Conservation (phyloP, 2,329 filamentous ascomycete species). For the Hymenotorrendiella dingleyae region DNA sequence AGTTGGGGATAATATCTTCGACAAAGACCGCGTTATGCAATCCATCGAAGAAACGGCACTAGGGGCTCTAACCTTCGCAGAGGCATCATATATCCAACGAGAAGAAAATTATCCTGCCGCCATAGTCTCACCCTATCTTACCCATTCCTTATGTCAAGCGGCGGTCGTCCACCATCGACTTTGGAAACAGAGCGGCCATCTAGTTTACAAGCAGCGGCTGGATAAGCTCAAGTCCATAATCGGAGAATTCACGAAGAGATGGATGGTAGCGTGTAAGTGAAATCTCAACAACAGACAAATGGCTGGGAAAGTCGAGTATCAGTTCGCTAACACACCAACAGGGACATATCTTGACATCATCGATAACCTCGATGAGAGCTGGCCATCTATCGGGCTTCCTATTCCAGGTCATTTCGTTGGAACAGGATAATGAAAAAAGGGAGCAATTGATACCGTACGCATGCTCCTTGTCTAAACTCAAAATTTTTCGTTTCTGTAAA, state of each 20-base stretch:
- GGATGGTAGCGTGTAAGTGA: conserved; percentile 6
- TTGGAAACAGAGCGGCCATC: conserved; percentile 5
- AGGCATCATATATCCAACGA: background rate
- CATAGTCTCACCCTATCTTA: conserved; percentile 4
- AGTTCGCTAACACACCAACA: too few relatives aligned
- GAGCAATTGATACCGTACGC: too few relatives aligned
- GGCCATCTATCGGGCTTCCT: too few relatives aligned
- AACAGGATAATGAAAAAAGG: too few relatives aligned
- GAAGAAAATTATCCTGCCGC: background rate
- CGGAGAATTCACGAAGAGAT: conserved; percentile 1
- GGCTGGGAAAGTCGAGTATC: too few relatives aligned
- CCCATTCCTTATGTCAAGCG: conserved; percentile 7
- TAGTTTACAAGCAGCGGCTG: conserved; percentile 1
- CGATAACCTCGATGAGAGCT: too few relatives aligned
- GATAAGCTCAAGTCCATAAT: conserved; percentile 1
- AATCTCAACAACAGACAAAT: too few relatives aligned
- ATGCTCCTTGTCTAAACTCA: too few relatives aligned
- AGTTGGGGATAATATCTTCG: background rate
- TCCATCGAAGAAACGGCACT: background rate
- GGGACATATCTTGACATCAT: too few relatives aligned
- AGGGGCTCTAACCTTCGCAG: background rate
- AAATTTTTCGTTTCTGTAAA: too few relatives aligned
- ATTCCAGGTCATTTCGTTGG: too few relatives aligned
- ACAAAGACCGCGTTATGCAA: too few relatives aligned
- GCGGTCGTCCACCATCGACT: conserved; percentile 6